Evolutionary conservation across 805 yeast genomes (phyloP), one percentile per base, ranked within the genome.

Genomic region (Wickerhamiella spandovensis): DNA sequence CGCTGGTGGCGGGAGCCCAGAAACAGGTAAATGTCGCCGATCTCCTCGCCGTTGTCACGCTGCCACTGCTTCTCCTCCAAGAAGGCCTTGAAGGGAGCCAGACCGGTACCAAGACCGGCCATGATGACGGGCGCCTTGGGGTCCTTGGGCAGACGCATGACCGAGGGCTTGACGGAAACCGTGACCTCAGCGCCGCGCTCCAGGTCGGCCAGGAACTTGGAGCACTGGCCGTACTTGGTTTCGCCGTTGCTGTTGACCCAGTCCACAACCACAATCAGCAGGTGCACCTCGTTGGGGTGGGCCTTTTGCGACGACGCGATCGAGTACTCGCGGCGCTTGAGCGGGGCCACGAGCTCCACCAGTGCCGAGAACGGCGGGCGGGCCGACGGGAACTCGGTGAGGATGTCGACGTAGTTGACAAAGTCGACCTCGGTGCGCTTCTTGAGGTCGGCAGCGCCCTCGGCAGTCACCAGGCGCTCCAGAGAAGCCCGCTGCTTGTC

Each of bases 41-140:
- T 85, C 58, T 82, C 84, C 65, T 75, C 66, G 47, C 97, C 97
- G 65, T 88, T 95, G 59, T 82, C 77, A 63, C 81, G 73, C 72
- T 90, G 97, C 87, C 90, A 88, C 63, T 82, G 77, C 73, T 88
- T 88, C 70, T 90, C 97, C 68, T 90, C 97, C 51, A 90, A 77
- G 63, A 90, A 88, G 0, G 97, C 97, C 74, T 90, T 90, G 81
- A 90, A 90, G 48, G 97, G 97, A 25, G 97, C 97, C 61, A 90
- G 77, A 57, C 97, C 97, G 48, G 97, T 90, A 70, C 97, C 97
- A 58, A 90, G 75, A 60, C 97, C 97, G 59, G 95, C 82, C 97
- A 90, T 90, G 56, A 90, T 81, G 59, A 90, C 82, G 21, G 97
- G 97, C 64, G 86, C 90, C 45, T 80, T 78, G 9, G 95, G 76